Conservation (phyloP, 2,329 filamentous ascomycete species). For the Pseudogymnoascus sp. region DNA sequence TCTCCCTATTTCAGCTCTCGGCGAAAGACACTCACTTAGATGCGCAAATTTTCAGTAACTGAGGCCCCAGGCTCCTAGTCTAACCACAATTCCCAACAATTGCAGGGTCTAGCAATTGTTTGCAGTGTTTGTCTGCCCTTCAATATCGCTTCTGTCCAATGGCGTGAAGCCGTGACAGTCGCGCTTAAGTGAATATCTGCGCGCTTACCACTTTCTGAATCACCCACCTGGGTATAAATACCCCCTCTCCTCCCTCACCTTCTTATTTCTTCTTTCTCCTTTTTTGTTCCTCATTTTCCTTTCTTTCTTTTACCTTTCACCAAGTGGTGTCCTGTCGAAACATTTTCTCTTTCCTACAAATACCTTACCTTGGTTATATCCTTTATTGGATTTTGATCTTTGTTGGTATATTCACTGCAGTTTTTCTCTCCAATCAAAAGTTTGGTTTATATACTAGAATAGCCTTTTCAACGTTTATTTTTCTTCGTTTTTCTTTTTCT, state of each 20-base stretch:
- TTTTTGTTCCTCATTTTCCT: not conserved
- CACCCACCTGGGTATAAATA: constrained; percentile 3
- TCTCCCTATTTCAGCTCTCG: not conserved
- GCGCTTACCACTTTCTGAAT: not conserved
- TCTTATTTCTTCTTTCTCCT: not conserved
- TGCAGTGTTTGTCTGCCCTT: not conserved
- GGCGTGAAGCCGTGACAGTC: not conserved
- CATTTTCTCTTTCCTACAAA: not conserved
- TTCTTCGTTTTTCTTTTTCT: not conserved
- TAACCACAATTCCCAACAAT: not conserved
- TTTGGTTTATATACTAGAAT: not conserved
- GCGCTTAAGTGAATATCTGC: constrained; percentile 6
- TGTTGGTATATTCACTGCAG: not conserved
- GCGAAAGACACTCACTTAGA: not conserved
- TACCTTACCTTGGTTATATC: not conserved
- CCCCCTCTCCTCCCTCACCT: not conserved
- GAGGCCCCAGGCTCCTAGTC: not conserved
- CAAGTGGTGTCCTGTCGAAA: not conserved
- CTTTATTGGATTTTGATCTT: not conserved
- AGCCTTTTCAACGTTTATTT: not conserved
- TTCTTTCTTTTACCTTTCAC: not conserved
- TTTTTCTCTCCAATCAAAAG: not conserved
- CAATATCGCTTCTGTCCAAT: not conserved
- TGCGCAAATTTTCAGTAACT: not conserved
- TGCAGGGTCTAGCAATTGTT: not conserved